Conservation (phyloP, 2,329 filamentous ascomycete genomes). For the Cladosporium velox region DNA sequence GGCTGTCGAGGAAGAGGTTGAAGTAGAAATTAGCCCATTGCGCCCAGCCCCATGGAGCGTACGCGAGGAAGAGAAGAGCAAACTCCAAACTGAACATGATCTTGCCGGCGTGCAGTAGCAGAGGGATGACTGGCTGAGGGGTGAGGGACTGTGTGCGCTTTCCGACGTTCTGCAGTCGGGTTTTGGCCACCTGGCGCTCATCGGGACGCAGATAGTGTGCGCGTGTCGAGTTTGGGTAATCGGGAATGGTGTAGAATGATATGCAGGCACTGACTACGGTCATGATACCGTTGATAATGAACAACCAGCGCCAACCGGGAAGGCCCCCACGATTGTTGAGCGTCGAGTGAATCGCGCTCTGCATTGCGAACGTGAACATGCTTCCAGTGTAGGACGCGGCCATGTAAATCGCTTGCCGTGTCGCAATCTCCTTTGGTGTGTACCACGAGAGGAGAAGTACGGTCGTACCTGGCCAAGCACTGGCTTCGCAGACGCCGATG, state of each 20-base stretch:
- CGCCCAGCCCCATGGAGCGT: conserved; percentile 19
- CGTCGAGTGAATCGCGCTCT: conserved; percentile 51
- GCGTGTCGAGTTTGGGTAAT: conserved; percentile 16
- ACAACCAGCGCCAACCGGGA: conserved; percentile 54
- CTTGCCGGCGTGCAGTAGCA: conserved; percentile 5
- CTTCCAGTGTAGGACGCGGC: conserved; percentile 59
- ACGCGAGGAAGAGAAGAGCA: conserved; percentile 13
- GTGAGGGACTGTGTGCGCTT: conserved; percentile 16
- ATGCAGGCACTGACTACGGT: conserved; percentile 34
- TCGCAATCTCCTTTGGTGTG: conserved; percentile 60
- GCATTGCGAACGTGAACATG: conserved; percentile 64
- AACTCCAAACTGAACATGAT: conserved; percentile 16
- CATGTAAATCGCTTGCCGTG: conserved; percentile 62
- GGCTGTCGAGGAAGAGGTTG: conserved; percentile 20
- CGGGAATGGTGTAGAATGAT: conserved; percentile 17
- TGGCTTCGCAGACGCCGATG: conserved; percentile 56
- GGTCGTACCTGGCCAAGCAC: conserved; percentile 60
- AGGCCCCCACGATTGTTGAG: conserved; percentile 52
- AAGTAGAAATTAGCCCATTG: conserved; percentile 19
- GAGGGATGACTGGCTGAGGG: conserved; percentile 3
- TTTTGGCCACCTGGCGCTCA: conserved; percentile 4
- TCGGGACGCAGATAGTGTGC: conserved; percentile 12
- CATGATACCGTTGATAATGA: conserved; percentile 59
- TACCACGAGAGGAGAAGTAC: conserved; percentile 66
- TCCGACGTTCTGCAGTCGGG: conserved; percentile 3